Base-by-base conservation (phyloP, 2,329 filamentous ascomycete species). In the Coniochaeta sp. region DNA sequence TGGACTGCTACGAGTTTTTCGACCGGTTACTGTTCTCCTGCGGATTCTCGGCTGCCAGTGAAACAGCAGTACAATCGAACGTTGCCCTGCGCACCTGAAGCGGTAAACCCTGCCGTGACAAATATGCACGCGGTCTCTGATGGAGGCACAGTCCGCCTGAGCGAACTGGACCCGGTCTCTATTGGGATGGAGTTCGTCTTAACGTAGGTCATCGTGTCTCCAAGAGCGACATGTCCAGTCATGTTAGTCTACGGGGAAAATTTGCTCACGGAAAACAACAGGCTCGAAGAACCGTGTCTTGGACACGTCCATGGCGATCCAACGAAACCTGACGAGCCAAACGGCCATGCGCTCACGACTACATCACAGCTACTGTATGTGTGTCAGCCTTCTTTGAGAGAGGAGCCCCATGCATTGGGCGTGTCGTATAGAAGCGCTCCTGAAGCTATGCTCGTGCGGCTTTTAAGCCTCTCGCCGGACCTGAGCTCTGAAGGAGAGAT, bases 111-210 rank as follows among this genome's bases (percentile, higher is more conserved):
- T n/a, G n/a, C n/a, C n/a, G n/a, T n/a, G n/a, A n/a, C n/a, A n/a
- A n/a, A n/a, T n/a, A n/a, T n/a, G n/a, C n/a, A n/a, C n/a, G n/a
- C n/a, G n/a, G n/a, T n/a, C n/a, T 31, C 28, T 6, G 28, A 31
- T 9, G 5, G 9, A 5, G 9, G 28, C 28, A 9, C 5, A 6
- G 28, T 31, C 28, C 5, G 28, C 5, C 28, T 31, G 9, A 63
- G 64, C 50, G 69, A 69, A 7, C 58, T 68, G n/a, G 68, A 72
- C 40, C 59, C 59, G 3, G 58, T 60, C 1, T 59, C 43, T 1
- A 47, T 69, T 14, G 72, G 69, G 3, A 71, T 74, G 66, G 70
- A 74, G 8, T 74, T 74, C 61, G 70, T 74, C 1, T 54, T 74
- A 16, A 69, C 66, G 72, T 70, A 61, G 59, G 67, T 59, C 8